Conservation (phyloP, 2,329 filamentous ascomycete species). For the Trichoderma pleuroti region DNA sequence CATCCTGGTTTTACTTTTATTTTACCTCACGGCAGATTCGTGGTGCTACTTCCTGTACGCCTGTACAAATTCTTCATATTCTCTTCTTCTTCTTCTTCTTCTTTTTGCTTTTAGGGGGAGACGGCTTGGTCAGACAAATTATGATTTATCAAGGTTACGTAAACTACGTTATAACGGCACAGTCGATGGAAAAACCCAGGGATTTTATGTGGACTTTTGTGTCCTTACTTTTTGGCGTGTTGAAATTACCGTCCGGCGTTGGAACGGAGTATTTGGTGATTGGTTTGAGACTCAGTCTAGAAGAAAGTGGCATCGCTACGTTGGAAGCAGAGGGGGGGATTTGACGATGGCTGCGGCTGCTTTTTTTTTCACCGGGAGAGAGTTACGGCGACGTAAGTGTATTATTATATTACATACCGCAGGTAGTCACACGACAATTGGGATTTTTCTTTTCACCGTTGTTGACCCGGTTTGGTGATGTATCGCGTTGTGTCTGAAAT, state of each 20-base stretch:
- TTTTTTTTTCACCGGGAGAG: not conserved
- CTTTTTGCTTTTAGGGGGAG: not conserved
- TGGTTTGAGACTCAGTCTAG: not conserved
- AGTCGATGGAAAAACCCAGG: not conserved
- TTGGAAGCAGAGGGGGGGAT: not conserved
- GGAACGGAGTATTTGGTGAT: constrained; percentile 12
- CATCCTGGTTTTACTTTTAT: not conserved
- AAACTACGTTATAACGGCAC: not conserved
- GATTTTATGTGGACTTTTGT: not conserved
- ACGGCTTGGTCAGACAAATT: not conserved
- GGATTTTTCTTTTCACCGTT: not conserved
- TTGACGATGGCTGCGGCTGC: not conserved
- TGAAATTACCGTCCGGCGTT: constrained; percentile 4
- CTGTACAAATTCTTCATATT: not conserved
- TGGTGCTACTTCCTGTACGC: not conserved
- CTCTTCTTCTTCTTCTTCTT: not conserved
- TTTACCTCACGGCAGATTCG: not conserved
- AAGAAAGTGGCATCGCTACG: not conserved
- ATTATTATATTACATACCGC: constrained; percentile 11
- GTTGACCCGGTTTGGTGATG: not conserved
- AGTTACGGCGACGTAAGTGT: not conserved
- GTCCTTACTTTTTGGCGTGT: not conserved
- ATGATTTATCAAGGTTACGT: constrained; percentile 6
- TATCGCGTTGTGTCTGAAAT: not conserved
- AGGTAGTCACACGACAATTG: not conserved